Conservation (phyloP, 768 basidiomycete genomes). For the Nidularia sp. region DNA sequence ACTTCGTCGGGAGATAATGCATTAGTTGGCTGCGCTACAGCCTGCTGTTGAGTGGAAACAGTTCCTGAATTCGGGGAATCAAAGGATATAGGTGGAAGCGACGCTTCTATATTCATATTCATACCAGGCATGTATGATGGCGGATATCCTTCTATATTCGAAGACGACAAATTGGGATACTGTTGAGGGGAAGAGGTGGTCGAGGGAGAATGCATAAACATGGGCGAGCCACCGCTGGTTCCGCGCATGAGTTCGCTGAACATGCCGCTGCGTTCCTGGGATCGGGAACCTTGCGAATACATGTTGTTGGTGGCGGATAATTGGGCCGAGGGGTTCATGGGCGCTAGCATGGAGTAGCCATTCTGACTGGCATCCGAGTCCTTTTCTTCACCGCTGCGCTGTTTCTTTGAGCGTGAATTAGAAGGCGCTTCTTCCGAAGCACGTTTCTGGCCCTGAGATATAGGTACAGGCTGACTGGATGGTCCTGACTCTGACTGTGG, state of each 20-base stretch:
- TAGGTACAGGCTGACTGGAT: constrained; percentile 6
- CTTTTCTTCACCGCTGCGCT: constrained; percentile 37
- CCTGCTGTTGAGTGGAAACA: constrained; percentile 25
- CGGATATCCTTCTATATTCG: constrained; percentile 36
- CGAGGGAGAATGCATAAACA: constrained; percentile 50
- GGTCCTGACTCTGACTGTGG: constrained; percentile 17
- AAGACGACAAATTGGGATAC: constrained; percentile 31
- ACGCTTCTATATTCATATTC: constrained; percentile 52
- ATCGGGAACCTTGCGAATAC: constrained; percentile 39
- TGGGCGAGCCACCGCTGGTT: constrained; percentile 48
- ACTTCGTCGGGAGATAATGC: constrained; percentile 36
- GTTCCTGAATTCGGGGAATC: constrained; percentile 23
- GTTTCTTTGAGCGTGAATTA: constrained; percentile 45
- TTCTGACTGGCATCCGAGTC: constrained; percentile 33
- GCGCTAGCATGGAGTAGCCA: constrained; percentile 55
- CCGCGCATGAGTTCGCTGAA: constrained; percentile 61
- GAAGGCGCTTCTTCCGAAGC: constrained; percentile 44
- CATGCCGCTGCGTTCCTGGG: constrained; percentile 43
- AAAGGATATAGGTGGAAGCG: constrained; percentile 48
- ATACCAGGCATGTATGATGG: constrained; percentile 53
- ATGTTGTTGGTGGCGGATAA: constrained; percentile 28
- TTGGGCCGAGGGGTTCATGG: constrained; percentile 37
- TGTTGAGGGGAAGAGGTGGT: constrained; percentile 29
- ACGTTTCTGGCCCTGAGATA: constrained; percentile 39
- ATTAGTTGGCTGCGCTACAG: constrained; percentile 20